Evolutionary conservation across 139 green algal genomes (phyloP).

Genomic region (Chlorella sp.): DNA sequence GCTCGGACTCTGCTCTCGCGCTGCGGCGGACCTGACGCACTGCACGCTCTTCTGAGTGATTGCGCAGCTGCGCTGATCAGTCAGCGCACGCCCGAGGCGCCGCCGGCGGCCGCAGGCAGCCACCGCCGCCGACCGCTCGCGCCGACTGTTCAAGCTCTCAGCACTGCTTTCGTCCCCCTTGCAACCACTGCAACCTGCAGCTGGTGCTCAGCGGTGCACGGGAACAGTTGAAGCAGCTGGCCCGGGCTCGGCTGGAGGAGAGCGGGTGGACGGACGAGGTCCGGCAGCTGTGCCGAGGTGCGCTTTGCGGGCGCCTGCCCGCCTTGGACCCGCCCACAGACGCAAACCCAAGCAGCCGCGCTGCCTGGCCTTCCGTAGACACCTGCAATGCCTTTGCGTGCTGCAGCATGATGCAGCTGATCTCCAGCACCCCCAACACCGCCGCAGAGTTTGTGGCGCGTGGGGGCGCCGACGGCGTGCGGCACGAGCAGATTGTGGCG

Average conservation of each 20-base stretch:
- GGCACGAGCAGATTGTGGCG: conserved; percentile 36
- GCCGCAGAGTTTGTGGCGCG: conserved; percentile 31
- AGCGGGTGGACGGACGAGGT: conserved; percentile 42
- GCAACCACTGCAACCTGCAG: conserved; percentile 12
- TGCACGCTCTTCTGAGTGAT: too few species aligned
- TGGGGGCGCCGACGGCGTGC: conserved; percentile 4
- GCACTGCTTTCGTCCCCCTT: too few species aligned
- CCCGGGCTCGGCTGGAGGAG: conserved; percentile 31
- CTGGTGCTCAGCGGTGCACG: conserved; percentile 15
- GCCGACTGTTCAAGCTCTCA: too few species aligned
- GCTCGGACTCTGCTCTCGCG: too few species aligned
- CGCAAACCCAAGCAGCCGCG: too few species aligned
- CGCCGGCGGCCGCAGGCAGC: too few species aligned
- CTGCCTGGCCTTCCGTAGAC: neutral
- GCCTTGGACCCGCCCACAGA: neutral
- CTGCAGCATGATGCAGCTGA: neutral
- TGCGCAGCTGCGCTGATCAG: too few species aligned
- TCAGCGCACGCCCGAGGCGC: too few species aligned
- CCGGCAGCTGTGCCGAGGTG: conserved; percentile 32
- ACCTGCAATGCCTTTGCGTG: neutral
- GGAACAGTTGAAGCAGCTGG: conserved; percentile 33
- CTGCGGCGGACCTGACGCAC: too few species aligned
- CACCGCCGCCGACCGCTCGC: too few species aligned
- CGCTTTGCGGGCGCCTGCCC: neutral
- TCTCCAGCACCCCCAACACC: neutral